phyloP scores from a whole-genome alignment of 2,329 filamentous ascomycete species.

The Trichoderma koningii region DNA sequence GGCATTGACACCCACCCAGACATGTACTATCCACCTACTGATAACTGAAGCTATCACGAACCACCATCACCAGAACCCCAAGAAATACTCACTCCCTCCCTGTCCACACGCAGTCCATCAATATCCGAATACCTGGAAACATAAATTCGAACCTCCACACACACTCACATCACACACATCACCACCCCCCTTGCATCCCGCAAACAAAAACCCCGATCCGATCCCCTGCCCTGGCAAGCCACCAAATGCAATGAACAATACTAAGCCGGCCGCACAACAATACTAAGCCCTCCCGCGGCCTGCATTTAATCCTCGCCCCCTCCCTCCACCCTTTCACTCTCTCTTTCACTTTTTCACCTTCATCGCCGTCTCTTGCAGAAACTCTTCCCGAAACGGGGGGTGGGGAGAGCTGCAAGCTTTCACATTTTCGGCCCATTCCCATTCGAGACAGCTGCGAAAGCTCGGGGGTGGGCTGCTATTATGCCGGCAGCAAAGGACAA shows the following conservation, averaged over 20 bases:
- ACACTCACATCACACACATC: background rate
- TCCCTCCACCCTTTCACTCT: background rate
- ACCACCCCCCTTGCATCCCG: background rate
- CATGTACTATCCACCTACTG: too few species aligned
- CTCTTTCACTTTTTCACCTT: background rate
- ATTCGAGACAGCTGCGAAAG: too few species aligned
- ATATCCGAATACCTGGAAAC: background rate
- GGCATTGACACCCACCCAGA: too few species aligned
- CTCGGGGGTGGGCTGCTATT: too few species aligned
- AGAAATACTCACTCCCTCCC: too few species aligned
- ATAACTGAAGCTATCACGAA: too few species aligned
- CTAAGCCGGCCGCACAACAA: slow-evolving; percentile 41
- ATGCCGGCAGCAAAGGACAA: background rate
- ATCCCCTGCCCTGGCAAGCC: slow-evolving; percentile 8
- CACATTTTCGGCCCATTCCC: too few species aligned
- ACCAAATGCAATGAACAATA: slow-evolving; percentile 39
- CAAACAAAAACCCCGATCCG: slow-evolving; percentile 8
- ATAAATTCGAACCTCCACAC: background rate
- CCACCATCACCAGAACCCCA: too few species aligned
- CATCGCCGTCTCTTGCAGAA: too few species aligned
- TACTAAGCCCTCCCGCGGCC: slow-evolving; percentile 34
- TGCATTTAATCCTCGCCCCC: background rate
- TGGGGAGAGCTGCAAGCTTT: too few species aligned
- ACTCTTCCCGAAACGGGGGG: too few species aligned
- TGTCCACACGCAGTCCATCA: too few species aligned